phyloP scores from a whole-genome alignment of 176 grass and related monocot genomes.

The Oryza punctata region DNA sequence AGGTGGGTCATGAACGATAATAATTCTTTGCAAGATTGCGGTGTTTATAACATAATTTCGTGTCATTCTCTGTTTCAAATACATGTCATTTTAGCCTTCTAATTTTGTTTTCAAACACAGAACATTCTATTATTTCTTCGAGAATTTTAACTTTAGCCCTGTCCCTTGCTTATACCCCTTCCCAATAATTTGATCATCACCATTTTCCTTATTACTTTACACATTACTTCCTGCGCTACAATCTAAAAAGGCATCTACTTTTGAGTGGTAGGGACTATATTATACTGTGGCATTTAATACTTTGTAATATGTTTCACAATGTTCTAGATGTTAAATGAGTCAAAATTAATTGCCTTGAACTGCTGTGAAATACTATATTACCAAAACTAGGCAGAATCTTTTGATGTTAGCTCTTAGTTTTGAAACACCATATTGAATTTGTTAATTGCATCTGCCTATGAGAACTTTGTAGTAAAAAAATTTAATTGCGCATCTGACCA shows the following conservation, averaged over 20 bases:
- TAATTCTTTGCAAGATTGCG: background rate
- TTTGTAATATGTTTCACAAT: background rate
- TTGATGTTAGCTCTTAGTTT: background rate
- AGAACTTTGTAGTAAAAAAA: background rate
- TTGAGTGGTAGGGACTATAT: background rate
- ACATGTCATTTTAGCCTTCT: background rate
- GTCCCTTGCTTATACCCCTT: background rate
- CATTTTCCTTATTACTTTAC: background rate
- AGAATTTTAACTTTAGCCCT: background rate
- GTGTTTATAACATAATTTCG: background rate
- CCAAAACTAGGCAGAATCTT: background rate
- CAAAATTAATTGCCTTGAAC: background rate
- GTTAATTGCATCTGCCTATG: background rate
- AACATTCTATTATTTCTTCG: background rate
- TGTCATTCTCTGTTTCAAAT: background rate
- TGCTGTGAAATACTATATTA: background rate
- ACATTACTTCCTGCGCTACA: background rate
- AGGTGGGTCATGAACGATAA: conserved; percentile 51
- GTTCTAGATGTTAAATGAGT: background rate
- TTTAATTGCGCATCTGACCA: conserved; percentile 6
- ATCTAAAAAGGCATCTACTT: background rate
- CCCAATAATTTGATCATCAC: background rate
- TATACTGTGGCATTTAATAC: background rate
- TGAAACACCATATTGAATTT: background rate
- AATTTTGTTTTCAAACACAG: background rate